Base-by-base conservation (phyloP, 73 alveolate species). In the Paramecium primaurelia region DNA sequence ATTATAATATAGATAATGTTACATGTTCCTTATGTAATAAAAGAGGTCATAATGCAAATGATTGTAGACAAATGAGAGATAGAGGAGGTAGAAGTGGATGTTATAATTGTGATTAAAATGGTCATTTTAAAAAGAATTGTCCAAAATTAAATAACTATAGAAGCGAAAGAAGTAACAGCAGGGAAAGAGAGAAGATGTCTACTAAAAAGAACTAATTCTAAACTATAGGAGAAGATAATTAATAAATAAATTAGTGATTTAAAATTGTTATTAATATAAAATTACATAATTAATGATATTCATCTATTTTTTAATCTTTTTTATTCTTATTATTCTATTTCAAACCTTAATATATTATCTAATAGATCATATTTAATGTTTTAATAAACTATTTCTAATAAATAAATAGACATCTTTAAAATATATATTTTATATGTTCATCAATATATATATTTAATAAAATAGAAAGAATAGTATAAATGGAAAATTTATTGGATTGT, bases 11-110 rank as follows among this genome's bases (percentile, higher is more conserved):
- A 75, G 88, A 38, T 12, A 75, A 75, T 75, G 36, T 45, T n/a
- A 12, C 32, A 3, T 80, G 91, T 49, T 80, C 91, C 22, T 45
- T 45, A 49, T 80, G 91, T 80, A 44, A 44, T 80, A 80, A 45
- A 28, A 25, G 91, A 8, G 91, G 91, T 4, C 91, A 80, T 80
- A 49, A 34, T 45, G 91, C 91, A 11, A 80, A 80, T 45, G 91
- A 80, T n/a, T 80, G 91, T 45, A 40, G 91, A 80, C 40, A 36
- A 75, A 3, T 37, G 14, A 75, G 88, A 42, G 88, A 42, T 9
- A 75, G 37, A 36, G 18, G 22, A 36, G 18, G 22, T 3, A 38
- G 68, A 75, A 75, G 8, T 75, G 37, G 37, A 42, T 80, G 91
- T 6, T 77, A 80, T 25, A 45, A 80, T 45, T 80, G 91, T 45